A percentile compares a stretch with the other conserved stretches of the same genome.
Evolutionary conservation across 495 filamentous ascomycete genomes (phyloP).

Genomic region (Evernia prunastri): DNA sequence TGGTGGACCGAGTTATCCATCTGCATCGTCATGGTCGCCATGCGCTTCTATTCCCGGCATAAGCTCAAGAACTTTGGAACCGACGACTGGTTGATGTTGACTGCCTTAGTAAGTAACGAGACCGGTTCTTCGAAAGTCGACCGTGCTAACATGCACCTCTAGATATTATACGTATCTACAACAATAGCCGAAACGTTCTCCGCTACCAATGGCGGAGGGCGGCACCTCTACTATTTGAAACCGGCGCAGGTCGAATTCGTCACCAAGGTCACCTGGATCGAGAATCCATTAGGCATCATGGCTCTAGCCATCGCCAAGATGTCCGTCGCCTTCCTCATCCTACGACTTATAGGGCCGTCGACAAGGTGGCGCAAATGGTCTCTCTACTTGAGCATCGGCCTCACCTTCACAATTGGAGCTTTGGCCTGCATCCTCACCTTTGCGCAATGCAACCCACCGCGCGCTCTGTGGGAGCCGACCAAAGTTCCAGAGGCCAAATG

Average conservation of each 20-base stretch:
- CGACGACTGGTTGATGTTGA: slow-evolving; percentile 10
- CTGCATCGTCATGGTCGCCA: neutral
- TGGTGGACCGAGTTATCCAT: slow-evolving; percentile 2
- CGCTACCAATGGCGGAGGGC: slow-evolving; percentile 10
- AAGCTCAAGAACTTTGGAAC: slow-evolving; percentile 8
- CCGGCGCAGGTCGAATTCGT: neutral
- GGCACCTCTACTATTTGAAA: slow-evolving; percentile 15
- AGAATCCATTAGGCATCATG: slow-evolving; percentile 16
- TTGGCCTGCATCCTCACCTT: slow-evolving; percentile 18
- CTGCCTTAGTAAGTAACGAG: slow-evolving; percentile 1
- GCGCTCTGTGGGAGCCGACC: slow-evolving; percentile 20
- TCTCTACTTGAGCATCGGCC: slow-evolving; percentile 17
- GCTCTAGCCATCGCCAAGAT: slow-evolving; percentile 18
- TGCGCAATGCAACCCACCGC: slow-evolving; percentile 20
- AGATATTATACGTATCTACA: neutral
- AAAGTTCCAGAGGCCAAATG: slow-evolving; percentile 14
- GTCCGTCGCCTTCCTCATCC: slow-evolving; percentile 18
- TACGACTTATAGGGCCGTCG: slow-evolving; percentile 16
- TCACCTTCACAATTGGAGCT: slow-evolving; percentile 3
- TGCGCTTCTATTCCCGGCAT: slow-evolving; percentile 3
- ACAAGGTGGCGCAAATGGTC: slow-evolving; percentile 13
- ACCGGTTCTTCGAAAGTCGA: neutral
- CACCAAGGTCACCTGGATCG: slow-evolving; percentile 17
- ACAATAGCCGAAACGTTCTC: neutral
- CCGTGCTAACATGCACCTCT: neutral